Evolutionary conservation across 2,329 filamentous ascomycete species (phyloP).

Genomic region (Grosmannia clavigera): DNA sequence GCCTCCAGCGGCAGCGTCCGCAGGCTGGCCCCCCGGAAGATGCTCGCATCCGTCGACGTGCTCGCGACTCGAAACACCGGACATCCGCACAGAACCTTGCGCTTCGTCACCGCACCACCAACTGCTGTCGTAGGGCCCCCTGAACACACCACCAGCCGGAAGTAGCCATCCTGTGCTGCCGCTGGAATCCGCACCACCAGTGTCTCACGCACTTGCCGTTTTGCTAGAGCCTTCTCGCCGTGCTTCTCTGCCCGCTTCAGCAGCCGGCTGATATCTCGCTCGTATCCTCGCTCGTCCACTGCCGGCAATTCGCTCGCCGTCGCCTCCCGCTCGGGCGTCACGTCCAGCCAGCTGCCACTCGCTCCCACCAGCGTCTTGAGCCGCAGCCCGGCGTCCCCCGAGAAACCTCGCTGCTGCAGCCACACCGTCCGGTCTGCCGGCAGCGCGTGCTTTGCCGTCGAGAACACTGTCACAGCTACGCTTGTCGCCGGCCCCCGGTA

Average conservation of each 20-base stretch:
- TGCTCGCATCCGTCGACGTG: conserved; percentile 46
- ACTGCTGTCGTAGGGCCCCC: conserved; percentile 17
- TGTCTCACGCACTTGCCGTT: conserved; percentile 45
- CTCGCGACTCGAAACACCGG: conserved; percentile 60
- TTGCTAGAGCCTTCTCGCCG: conserved; percentile 29
- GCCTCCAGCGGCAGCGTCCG: conserved; percentile 53
- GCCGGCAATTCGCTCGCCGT: conserved; percentile 35
- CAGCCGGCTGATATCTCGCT: conserved; percentile 55
- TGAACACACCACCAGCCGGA: conserved; percentile 51
- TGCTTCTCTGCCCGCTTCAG: conserved; percentile 35
- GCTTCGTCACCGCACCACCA: conserved; percentile 21
- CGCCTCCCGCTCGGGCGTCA: conserved; percentile 45
- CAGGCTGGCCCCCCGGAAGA: conserved; percentile 52
- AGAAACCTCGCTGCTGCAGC: conserved; percentile 57
- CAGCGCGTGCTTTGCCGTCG: conserved; percentile 36
- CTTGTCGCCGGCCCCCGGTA: conserved; percentile 54
- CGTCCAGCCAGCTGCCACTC: conserved; percentile 51
- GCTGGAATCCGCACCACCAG: conserved; percentile 52
- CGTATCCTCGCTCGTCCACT: conserved; percentile 52
- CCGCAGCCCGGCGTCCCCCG: conserved; percentile 56
- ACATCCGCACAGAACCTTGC: conserved; percentile 50
- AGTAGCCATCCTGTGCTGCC: conserved; percentile 52
- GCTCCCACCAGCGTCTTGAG: conserved; percentile 50
- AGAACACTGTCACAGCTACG: conserved; percentile 52
- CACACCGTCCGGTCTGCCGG: conserved; percentile 48